A percentile compares a stretch with the other conserved stretches of the same genome.
These are phyloP conservation scores for Schizophyllum commune DNA, from an alignment of 1,284 basidiomycete species.

Conservation along the genomic window DNA sequence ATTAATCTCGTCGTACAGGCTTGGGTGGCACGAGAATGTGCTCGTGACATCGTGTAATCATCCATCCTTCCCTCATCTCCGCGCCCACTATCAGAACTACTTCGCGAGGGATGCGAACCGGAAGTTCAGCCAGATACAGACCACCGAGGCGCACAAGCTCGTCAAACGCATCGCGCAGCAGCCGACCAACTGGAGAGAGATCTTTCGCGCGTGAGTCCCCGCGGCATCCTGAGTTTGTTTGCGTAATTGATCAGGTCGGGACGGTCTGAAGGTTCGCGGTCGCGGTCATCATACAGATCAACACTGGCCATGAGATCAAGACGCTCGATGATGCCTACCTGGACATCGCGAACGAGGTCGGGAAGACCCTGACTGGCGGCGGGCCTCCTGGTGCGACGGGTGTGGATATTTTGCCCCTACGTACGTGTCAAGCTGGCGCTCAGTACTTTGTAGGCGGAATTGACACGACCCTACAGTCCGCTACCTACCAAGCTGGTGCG, in stretches of 20 bases:
- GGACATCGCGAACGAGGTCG: not conserved
- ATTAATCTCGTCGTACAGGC: not conserved
- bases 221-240: not conserved
- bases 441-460: too few species aligned
- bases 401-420: not conserved
- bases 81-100: not conserved
- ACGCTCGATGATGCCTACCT: not conserved
- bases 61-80: not conserved
- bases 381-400: not conserved
- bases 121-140: not conserved
- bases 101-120: not conserved
- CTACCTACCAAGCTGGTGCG: not conserved
- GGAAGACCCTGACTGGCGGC: not conserved
- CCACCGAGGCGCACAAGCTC: not conserved
- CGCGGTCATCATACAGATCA: not conserved
- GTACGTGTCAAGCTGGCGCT: too few species aligned
- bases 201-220: not conserved
- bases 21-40: not conserved
- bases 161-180: not conserved
- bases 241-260: too few species aligned
- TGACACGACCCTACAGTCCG: too few species aligned
- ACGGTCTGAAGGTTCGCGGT: constrained; percentile 6
- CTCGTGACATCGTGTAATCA: not conserved
- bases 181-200: not conserved
- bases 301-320: not conserved